Base-by-base conservation (phyloP, 306 rosid genomes). In the Cicer bijugum region DNA sequence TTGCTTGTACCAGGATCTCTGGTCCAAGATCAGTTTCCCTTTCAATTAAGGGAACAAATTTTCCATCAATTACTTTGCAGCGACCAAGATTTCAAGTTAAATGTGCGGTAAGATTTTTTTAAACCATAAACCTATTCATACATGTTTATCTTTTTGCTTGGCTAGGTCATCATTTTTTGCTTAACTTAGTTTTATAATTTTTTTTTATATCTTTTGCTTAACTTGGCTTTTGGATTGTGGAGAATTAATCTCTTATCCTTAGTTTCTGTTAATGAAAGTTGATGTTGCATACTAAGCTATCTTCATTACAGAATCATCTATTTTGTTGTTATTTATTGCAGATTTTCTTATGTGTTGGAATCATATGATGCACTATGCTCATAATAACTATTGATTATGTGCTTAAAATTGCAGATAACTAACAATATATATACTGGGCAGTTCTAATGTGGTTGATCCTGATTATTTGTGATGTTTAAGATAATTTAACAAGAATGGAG, bases 81-180 rank as follows among this genome's bases (percentile, higher is more conserved):
- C 81, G 43, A 45, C 72, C 81, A 53, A 74, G 82, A 68, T 80
- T 89, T 63, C 93, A 62, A 67, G 83, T 93, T 76, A 61, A 81
- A 42, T 88, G 98, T 15, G 84, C 88, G 17, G 98, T 90, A 81
- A 81, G 95, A 75, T 72, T 81, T 81, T 81, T 81, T 80, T n/a
- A 15, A 48, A 42, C 5, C 40, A 38, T 64, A 44, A 17, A 8
- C 6, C 12, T 8, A 28, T 28, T 3, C 35, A 28, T 28, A 15
- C 20, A 11, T 53, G 43, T 37, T 66, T 72, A 12, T 12, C 14
- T 14, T 69, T 52, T 43, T 10, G 9, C 61, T 55, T 6, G 2
- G 14, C 19, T 51, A 46, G 64, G 50, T 35, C 8, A 40, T 68
- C n/a, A 52, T 5, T 51, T 4, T 53, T 53, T 17, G 28, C 2